Base-by-base conservation (phyloP, 257 asterid species). In the Cruciata laevipes region DNA sequence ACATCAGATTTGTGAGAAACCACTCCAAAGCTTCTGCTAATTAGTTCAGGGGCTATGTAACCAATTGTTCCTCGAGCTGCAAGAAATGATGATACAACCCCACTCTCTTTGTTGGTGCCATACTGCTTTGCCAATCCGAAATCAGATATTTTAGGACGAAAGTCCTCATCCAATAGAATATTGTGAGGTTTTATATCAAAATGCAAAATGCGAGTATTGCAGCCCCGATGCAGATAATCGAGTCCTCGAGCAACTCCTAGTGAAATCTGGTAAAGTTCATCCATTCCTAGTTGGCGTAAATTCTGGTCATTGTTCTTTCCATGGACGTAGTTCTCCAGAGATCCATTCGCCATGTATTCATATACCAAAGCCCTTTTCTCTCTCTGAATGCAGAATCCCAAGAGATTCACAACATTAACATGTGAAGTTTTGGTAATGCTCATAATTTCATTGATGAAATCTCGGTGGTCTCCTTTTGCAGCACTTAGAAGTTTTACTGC, bases 1-100 rank as follows among this genome's bases (percentile, higher is more conserved):
- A 77, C 82, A 63, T 80, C 85, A 2, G 78, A 80, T 27, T 80
- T 80, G 44, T 80, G 67, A 18, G 82, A 77, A 1, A 81, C 77
- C 1, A 44, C 69, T 63, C 83, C 74, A n/a, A 73, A 27, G 27
- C 23, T 25, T 58, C 75, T 74, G 66, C 70, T 68, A 9, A 75
- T 47, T 13, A 75, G 56, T 70, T 81, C 79, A 0, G 82, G 85
- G 17, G 85, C 85, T 8, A 75, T 74, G 61, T 74, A 81, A 0
- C 85, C 80, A 37, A 67, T 42, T 0, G 82, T 76, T 11, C 80
- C 84, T 16, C 80, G 71, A 2, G 75, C 37, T 6, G 77, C 74
- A 3, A 42, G 17, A 42, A 42, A 42, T 42, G 49, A 42, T 5
- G 17, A 42, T 13, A 42, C 17, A 42, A 27, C 30, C 30, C 2